A percentile compares a stretch with the other conserved stretches of the same genome.
These are phyloP conservation scores for Spergularia marina DNA, from an alignment of 148 eudicot genomes.

Conservation along the genomic window DNA sequence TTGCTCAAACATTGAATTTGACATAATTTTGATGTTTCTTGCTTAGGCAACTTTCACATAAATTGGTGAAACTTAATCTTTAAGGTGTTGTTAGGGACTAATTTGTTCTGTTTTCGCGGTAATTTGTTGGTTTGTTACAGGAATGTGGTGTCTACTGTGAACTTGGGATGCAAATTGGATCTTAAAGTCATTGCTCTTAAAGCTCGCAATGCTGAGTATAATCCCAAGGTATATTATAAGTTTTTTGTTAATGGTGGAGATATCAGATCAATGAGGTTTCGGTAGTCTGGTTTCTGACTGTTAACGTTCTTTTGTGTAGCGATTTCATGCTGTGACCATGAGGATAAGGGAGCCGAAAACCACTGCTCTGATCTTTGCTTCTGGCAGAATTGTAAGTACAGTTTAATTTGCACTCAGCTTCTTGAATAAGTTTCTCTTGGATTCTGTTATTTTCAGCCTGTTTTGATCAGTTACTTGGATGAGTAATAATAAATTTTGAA, in stretches of 20 bases:
- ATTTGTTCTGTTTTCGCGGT: not conserved
- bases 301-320: conserved; percentile 35
- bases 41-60: no score
- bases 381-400: conserved; percentile 72
- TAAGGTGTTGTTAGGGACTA: not conserved
- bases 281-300: not conserved
- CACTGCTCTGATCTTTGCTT: conserved; percentile 77
- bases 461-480: no score
- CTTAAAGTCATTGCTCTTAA: conserved; percentile 68
- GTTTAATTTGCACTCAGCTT: no score
- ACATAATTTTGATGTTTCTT: no score
- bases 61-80: no score
- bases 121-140: not conserved
- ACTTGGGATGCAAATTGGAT: conserved; percentile 78
- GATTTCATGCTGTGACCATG: conserved; percentile 90
- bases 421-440: not conserved
- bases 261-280: no score
- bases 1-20: no score
- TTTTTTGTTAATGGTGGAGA: not conserved
- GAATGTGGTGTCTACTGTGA: conserved; percentile 75
- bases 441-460: no score
- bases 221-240: conserved; percentile 55
- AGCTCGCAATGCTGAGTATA: conserved; percentile 82
- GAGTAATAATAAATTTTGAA: no score
- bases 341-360: conserved; percentile 87